Percentiles rank a stretch among this genome's conserved stretches.
phyloP scores from a whole-genome alignment of 768 basidiomycete genomes.

The Phaeotremella skinneri region DNA sequence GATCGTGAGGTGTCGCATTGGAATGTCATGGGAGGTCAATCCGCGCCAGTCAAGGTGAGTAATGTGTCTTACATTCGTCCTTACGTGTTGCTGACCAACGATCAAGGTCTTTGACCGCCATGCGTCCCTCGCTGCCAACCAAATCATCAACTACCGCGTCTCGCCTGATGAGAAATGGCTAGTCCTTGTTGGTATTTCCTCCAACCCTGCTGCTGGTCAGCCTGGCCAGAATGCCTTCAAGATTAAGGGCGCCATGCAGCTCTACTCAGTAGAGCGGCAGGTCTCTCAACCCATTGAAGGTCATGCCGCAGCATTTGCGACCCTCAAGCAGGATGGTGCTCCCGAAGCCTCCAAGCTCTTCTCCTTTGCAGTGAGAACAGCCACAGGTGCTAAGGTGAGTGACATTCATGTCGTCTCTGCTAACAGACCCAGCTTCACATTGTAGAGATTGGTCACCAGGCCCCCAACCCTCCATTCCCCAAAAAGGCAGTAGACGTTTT shows the following conservation, averaged over 20 bases:
- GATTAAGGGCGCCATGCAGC: conserved; percentile 96
- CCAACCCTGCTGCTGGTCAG: conserved; percentile 62
- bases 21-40: conserved; percentile 57
- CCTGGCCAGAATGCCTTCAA: conserved; percentile 75
- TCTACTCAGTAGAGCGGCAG: conserved; percentile 86
- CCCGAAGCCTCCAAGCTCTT: conserved; percentile 84
- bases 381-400: conserved; percentile 93
- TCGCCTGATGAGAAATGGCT: conserved; percentile 96
- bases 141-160: conserved; percentile 97
- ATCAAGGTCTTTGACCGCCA: conserved; percentile 94
- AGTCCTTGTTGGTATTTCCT: conserved; percentile 90
- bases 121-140: conserved; percentile 84
- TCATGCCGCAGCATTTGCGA: conserved; percentile 93
- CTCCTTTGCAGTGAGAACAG: conserved; percentile 90
- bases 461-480: conserved; percentile 83
- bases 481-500: conserved; percentile 99
- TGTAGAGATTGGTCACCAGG: conserved; percentile 94
- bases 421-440: conserved; percentile 73
- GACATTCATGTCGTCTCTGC: conserved; percentile 1
- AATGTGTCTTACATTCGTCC: conserved; percentile 7
- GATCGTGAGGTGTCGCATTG: conserved; percentile 91
- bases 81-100: conserved; percentile 59
- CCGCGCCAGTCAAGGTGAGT: conserved; percentile 48
- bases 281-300: conserved; percentile 99
- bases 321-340: conserved; percentile 84